These are phyloP conservation scores for Myxozyma mucilagina DNA, from an alignment of 805 yeast genomes.

Conservation along the genomic window DNA sequence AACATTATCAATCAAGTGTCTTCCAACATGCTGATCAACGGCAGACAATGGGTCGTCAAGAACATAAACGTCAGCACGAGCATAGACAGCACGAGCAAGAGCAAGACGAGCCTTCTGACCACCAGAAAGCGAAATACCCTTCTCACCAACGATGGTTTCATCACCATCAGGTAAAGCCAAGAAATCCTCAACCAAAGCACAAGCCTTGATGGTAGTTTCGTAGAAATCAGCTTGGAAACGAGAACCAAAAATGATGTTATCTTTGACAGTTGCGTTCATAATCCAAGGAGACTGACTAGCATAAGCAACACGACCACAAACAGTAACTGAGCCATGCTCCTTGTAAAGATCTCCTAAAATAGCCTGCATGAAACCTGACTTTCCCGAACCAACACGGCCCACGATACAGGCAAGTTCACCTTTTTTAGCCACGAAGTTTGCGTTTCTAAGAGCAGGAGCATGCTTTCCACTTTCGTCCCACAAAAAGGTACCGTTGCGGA, in stretches of 20 bases:
- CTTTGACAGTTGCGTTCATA: constrained; percentile 89
- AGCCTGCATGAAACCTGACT: constrained; percentile 77
- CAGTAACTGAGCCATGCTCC: constrained; percentile 66
- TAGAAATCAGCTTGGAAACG: constrained; percentile 80
- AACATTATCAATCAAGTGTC: constrained; percentile 77
- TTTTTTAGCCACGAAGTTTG: constrained; percentile 63
- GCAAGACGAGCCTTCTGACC: constrained; percentile 97
- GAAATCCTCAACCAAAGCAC: constrained; percentile 81
- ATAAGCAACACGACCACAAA: constrained; percentile 81
- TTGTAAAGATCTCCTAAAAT: constrained; percentile 80
- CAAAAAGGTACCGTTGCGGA: constrained; percentile 43
- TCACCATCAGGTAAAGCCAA: constrained; percentile 85
- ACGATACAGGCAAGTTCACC: constrained; percentile 83
- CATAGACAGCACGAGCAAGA: constrained; percentile 92
- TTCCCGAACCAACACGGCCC: constrained; percentile 90
- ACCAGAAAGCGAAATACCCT: constrained; percentile 93
- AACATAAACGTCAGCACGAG: constrained; percentile 87
- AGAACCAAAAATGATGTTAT: constrained; percentile 88
- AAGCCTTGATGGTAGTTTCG: constrained; percentile 76
- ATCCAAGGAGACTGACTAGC: constrained; percentile 97
- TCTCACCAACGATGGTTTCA: constrained; percentile 90
- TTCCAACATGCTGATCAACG: constrained; percentile 96
- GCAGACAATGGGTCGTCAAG: constrained; percentile 94
- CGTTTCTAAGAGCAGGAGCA: constrained; percentile 64
- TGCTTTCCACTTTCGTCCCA: constrained; percentile 76